Base-by-base conservation (phyloP, 805 yeast species). In the Candida parachauliodes region DNA sequence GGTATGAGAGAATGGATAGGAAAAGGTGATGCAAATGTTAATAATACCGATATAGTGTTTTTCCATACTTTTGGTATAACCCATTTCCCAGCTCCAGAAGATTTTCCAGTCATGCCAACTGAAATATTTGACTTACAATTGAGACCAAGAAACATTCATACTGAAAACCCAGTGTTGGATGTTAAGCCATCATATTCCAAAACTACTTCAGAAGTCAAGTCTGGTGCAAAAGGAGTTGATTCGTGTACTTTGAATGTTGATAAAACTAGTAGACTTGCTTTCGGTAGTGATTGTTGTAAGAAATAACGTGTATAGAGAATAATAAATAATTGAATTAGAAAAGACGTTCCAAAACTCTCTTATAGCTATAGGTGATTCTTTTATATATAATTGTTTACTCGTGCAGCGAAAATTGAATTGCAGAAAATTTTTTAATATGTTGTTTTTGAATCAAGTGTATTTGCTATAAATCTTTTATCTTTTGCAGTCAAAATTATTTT, bases 1-100 rank as follows among this genome's bases (percentile, higher is more conserved):
- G 85, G 85, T 54, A 77, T 78, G 77, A 73, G 79, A 61, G 71
- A 74, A 46, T 80, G 87, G 87, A 62, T 76, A 43, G 83, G 79
- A 39, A 79, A 80, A 49, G 83, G 83, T 42, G 34, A 60, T 5
- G 85, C 70, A 40, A 56, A 57, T 15, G 65, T 80, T 51, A 83
- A 77, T 48, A 72, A 80, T 65, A 79, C 86, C 27, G 93, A 85
- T 57, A 73, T 84, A 43, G 73, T 84, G 37, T 65, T 81, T 51
- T 85, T 79, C 79, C 89, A 84, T 62, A 84, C 91, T 20, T 84
- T 85, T 53, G 93, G 93, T 52, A 77, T 84, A 48, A 79, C 91
- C 23, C 94, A 84, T 59, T 81, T 83, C 76, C 94, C 94, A 42
- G 81, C 89, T 10, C 91, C 93, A 42, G 93, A 84, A 67, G 94